These are phyloP conservation scores for Mycena leptocephala DNA, from an alignment of 768 basidiomycete genomes.

Conservation along the genomic window DNA sequence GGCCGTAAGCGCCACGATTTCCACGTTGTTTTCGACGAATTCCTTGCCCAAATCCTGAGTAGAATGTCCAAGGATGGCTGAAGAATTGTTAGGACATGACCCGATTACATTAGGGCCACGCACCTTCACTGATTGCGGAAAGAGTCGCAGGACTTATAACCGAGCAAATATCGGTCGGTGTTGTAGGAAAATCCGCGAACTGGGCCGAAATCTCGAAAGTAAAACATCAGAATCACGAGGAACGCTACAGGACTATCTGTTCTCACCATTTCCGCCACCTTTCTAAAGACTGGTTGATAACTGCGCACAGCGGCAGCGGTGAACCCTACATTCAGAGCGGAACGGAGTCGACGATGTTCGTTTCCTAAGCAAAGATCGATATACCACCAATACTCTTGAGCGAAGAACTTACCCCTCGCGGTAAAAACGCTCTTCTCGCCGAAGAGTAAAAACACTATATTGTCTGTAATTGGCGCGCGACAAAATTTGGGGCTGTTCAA, in stretches of 20 bases:
- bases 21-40: not conserved
- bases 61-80: not conserved
- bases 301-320: not conserved
- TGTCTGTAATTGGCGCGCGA: not conserved
- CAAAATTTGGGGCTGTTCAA: conserved; percentile 10
- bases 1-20: not conserved
- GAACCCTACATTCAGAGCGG: conserved; percentile 1
- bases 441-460: not conserved
- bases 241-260: not conserved
- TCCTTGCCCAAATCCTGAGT: not conserved
- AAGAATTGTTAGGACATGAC: not conserved
- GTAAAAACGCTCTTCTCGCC: conserved; percentile 5
- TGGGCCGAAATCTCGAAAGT: not conserved
- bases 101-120: not conserved
- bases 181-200: not conserved
- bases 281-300: not conserved
- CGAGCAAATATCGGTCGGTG: not conserved
- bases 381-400: not conserved
- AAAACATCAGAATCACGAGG: not conserved
- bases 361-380: not conserved
- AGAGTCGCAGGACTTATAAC: not conserved
- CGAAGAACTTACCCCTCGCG: not conserved
- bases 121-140: conserved; percentile 3
- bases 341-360: not conserved
- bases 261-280: not conserved